Conservation (phyloP, 2,329 filamentous ascomycete genomes). For the Dendryphion nanum region DNA sequence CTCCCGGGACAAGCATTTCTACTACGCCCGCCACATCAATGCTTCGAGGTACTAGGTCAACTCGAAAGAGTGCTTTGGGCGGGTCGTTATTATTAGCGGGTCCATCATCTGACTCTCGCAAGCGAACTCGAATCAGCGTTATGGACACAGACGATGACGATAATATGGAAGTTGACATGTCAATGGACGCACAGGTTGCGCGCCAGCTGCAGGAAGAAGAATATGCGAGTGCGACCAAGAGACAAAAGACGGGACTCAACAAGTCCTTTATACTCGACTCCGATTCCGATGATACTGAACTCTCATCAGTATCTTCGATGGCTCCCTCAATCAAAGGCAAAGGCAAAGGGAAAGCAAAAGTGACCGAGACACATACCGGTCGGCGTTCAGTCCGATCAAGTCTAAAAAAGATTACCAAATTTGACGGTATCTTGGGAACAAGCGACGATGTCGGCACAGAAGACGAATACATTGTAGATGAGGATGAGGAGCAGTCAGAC, state of each 20-base stretch:
- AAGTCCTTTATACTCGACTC: constrained; percentile 19
- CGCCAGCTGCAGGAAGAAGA: constrained; percentile 55
- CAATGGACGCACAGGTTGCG: constrained; percentile 55
- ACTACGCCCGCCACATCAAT: constrained; percentile 52
- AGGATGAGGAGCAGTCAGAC: constrained; percentile 22
- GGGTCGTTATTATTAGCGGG: constrained; percentile 14
- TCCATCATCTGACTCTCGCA: constrained; percentile 19
- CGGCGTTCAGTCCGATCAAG: constrained; percentile 22
- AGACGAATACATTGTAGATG: constrained; percentile 9
- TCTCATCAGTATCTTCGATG: background rate
- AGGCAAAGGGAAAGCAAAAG: constrained; percentile 26
- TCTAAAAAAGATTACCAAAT: constrained; percentile 9
- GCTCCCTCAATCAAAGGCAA: constrained; percentile 14
- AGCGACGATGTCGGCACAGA: constrained; percentile 17
- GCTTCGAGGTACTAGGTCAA: constrained; percentile 18
- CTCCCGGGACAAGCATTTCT: constrained; percentile 60
- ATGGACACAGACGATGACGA: constrained; percentile 23
- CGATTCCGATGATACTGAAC: constrained; percentile 36
- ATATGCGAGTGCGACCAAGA: constrained; percentile 42
- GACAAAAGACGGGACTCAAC: constrained; percentile 26
- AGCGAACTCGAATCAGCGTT: constrained; percentile 21
- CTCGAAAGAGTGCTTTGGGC: constrained; percentile 21
- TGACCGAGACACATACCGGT: constrained; percentile 6
- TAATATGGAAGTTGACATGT: constrained; percentile 36
- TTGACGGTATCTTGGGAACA: background rate